These are phyloP conservation scores for Noccaea caerulescens DNA, from an alignment of 345 rosid genomes.

Conservation along the genomic window DNA sequence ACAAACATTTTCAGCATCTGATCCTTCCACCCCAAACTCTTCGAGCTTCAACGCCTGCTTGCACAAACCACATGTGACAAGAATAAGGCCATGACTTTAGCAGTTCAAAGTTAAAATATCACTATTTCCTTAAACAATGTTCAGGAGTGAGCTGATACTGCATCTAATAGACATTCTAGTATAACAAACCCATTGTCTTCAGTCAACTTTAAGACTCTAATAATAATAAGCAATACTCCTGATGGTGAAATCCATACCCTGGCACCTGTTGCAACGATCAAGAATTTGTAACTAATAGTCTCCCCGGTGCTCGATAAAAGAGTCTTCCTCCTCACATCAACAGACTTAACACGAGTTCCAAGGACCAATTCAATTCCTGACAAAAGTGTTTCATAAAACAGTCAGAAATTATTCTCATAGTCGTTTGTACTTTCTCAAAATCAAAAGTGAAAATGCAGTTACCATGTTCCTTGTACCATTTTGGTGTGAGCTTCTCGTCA, in stretches of 20 bases:
- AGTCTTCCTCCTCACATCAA: slow-evolving; percentile 85
- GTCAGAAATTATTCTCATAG: slow-evolving; percentile 14
- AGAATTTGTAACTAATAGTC: slow-evolving; percentile 86
- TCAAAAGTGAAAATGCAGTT: slow-evolving; percentile 32
- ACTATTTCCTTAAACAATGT: background rate
- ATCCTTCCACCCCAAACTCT: slow-evolving; percentile 90
- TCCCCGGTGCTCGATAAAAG: slow-evolving; percentile 88
- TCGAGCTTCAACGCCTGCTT: slow-evolving; percentile 87
- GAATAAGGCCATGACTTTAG: slow-evolving; percentile 29
- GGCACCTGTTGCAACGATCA: slow-evolving; percentile 98
- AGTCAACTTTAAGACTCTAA: background rate
- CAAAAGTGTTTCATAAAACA: slow-evolving; percentile 27
- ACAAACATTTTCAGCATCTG: slow-evolving; percentile 90
- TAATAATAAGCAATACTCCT: background rate
- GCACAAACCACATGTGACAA: slow-evolving; percentile 21
- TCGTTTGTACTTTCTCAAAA: background rate
- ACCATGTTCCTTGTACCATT: slow-evolving; percentile 96
- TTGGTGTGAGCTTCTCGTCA: slow-evolving; percentile 86
- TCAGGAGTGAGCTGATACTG: slow-evolving; percentile 9
- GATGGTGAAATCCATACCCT: slow-evolving; percentile 64
- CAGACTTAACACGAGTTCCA: slow-evolving; percentile 89
- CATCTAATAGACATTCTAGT: slow-evolving; percentile 6
- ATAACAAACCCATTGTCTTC: background rate
- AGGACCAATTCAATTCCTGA: slow-evolving; percentile 95
- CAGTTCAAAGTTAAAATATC: background rate